Base-by-base conservation (phyloP, 2,329 filamentous ascomycete species). In the Colletotrichum sp. region DNA sequence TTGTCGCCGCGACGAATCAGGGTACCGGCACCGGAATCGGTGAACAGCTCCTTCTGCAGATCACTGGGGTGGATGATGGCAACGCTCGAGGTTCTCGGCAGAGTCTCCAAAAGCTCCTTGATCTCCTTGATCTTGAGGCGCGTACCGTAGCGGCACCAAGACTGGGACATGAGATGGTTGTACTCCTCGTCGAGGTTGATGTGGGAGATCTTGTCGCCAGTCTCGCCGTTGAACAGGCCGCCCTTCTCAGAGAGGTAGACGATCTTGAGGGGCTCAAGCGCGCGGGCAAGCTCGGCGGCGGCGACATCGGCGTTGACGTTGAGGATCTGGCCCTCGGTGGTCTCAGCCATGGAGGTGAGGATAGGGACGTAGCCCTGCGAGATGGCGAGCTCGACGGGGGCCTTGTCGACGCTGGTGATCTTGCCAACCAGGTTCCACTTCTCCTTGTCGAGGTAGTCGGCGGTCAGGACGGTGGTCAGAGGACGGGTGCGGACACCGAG, bases 171-270 rank as follows among this genome's bases (percentile, higher is more conserved):
- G 82, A 98, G 91, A 82, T 95, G 91, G 75, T 98, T 95, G 82
- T 95, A 99, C 87, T 99, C 97, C 86, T 98, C 96, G 83, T 99
- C 97, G 74, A 99, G 90, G 87, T 99, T 99, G 87, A 99, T 99
- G 76, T 94, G 95, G 8, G 96, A 98, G 82, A 99, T 99, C 88
- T 98, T 98, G 88, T 96, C 94, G 75, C 94, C 94, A n/a, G 93
- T 95, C 78, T 98, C 95, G 76, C 96, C 96, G 83, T 99, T 95
- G 87, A 98, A 98, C 39, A 99, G 88, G 9, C 96, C 97, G 66
- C 97, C 97, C 90, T 99, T 99, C 88, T 99, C 97, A 7, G 96
- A 98, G n/a, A 99, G 90, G 84, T 98, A 99, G 76, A 99, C 96
- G 77, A 99, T 96, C 92, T 99, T 99, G 81, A 99, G 88, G 30